Evolutionary conservation across 495 filamentous ascomycete genomes (phyloP).

Genomic region (Trichodelitschia bisporula): DNA sequence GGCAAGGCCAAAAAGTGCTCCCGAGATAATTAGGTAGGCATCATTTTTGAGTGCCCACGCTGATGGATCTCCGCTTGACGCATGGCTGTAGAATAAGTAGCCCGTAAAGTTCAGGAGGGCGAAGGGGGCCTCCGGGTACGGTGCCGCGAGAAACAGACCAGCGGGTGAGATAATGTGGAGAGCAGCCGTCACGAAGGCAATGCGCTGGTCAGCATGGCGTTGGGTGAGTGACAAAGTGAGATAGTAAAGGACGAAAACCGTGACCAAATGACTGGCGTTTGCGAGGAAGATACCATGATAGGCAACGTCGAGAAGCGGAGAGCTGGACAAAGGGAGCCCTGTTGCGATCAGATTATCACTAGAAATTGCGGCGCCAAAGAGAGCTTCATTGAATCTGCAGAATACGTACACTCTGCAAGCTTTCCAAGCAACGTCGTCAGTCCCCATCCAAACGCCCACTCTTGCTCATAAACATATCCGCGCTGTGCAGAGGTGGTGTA

Average conservation of each 20-base stretch:
- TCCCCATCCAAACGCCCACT: constrained; percentile 78
- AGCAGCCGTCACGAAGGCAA: constrained; percentile 40
- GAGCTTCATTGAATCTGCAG: too few relatives aligned
- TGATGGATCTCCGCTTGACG: too few relatives aligned
- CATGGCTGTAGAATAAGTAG: constrained; percentile 39
- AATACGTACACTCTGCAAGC: constrained; percentile 24
- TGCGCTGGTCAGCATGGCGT: constrained; percentile 8
- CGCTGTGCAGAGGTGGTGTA: constrained; percentile 41
- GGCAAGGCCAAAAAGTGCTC: constrained; percentile 45
- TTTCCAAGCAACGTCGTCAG: constrained; percentile 27
- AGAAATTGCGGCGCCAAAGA: too few relatives aligned
- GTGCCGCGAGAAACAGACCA: constrained; percentile 72
- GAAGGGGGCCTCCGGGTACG: constrained; percentile 61
- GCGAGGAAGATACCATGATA: constrained; percentile 37
- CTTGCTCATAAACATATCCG: constrained; percentile 75
- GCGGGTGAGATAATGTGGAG: constrained; percentile 71
- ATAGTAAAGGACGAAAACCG: constrained; percentile 43
- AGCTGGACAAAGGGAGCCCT: too few relatives aligned
- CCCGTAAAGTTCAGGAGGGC: constrained; percentile 56
- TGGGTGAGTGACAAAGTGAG: constrained; percentile 22
- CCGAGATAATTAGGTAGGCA: constrained; percentile 28
- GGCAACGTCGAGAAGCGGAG: too few relatives aligned
- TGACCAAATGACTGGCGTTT: constrained; percentile 47
- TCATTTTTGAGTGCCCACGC: too few relatives aligned
- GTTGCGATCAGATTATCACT: too few relatives aligned